phyloP scores from a whole-genome alignment of 768 basidiomycete species.

The Mycena filopes region DNA sequence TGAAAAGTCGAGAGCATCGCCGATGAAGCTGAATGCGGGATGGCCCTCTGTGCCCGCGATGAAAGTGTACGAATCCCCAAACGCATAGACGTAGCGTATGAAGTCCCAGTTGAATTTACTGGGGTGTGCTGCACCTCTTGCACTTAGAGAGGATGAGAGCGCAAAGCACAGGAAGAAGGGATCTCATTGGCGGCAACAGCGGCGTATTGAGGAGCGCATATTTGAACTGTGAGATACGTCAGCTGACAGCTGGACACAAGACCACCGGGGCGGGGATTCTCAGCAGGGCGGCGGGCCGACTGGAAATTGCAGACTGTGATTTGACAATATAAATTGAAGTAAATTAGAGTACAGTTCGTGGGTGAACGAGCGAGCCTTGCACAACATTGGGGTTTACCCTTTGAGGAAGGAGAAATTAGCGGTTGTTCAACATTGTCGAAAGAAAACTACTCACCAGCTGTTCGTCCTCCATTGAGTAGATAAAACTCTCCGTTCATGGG shows the following conservation, averaged over 20 bases:
- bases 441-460: no score
- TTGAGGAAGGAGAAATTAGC: no score
- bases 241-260: slow-evolving; percentile 21
- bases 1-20: slow-evolving; percentile 52
- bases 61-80: slow-evolving; percentile 68
- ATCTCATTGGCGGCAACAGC: background rate
- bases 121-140: background rate
- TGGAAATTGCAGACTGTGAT: no score
- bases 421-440: no score
- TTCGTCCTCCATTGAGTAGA: no score
- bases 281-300: slow-evolving; percentile 5
- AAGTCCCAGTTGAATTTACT: slow-evolving; percentile 53
- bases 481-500: no score
- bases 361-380: no score
- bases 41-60: slow-evolving; percentile 59
- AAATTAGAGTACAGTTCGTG: no score
- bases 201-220: background rate
- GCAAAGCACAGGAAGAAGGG: background rate
- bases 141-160: background rate
- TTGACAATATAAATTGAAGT: no score
- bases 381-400: no score
- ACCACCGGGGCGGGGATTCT: slow-evolving; percentile 7
- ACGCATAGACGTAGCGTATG: slow-evolving; percentile 60
- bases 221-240: background rate
- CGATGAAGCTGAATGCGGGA: slow-evolving; percentile 67